phyloP scores from a whole-genome alignment of 1,284 basidiomycete species.

The Cutaneotrichosporon sp. region DNA sequence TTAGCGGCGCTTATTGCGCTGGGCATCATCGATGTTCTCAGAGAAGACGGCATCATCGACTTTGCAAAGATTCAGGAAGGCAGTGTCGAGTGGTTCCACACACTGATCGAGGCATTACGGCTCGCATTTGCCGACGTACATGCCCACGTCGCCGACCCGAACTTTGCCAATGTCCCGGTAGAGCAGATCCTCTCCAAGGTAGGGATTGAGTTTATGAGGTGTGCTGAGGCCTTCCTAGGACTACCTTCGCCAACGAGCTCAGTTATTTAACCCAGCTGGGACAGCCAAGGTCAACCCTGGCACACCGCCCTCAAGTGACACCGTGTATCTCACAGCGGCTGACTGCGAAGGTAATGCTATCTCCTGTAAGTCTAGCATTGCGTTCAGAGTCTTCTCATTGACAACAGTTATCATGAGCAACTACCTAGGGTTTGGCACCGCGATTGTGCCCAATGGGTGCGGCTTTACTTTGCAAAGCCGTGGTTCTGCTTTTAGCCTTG shows the following conservation, averaged over 20 bases:
- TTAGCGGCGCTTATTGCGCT: conserved; percentile 86
- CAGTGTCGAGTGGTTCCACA: conserved; percentile 79
- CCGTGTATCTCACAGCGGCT: conserved; percentile 87
- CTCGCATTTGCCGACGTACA: conserved; percentile 52
- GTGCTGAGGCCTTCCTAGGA: conserved; percentile 48
- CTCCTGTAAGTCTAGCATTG: neutral
- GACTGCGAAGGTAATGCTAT: conserved; percentile 83
- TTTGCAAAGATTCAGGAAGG: conserved; percentile 83
- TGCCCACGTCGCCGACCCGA: conserved; percentile 83
- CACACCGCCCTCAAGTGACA: conserved; percentile 65
- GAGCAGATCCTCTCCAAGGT: conserved; percentile 65
- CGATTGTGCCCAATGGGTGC: conserved; percentile 82
- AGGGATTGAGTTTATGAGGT: neutral
- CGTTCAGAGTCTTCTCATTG: neutral
- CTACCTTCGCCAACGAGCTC: conserved; percentile 75
- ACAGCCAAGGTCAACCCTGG: conserved; percentile 61
- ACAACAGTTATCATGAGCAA: conserved; percentile 67
- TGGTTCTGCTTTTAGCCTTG: conserved; percentile 75
- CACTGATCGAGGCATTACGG: conserved; percentile 63
- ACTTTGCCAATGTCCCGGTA: conserved; percentile 66
- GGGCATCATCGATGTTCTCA: conserved; percentile 72
- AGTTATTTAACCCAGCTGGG: conserved; percentile 68
- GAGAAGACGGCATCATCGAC: conserved; percentile 40
- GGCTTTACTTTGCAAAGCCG: conserved; percentile 96
- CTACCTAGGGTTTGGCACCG: conserved; percentile 61